Base-by-base conservation (phyloP, 176 grass and related monocot genomes). In the maize (Zea mays) region DNA sequence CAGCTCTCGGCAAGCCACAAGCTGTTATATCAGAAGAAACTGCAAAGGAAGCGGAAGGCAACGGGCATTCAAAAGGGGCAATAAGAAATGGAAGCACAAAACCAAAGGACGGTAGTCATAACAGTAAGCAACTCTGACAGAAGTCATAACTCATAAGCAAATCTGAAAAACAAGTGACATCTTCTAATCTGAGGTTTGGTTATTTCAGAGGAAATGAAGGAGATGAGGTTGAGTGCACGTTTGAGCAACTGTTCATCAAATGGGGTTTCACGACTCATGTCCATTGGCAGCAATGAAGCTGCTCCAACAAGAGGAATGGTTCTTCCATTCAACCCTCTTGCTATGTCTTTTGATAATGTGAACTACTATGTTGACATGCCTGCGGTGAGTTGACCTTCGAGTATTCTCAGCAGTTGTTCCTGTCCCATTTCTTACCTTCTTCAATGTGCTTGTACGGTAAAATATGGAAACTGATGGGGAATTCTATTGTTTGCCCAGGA, bases 361-460 rank as follows among this genome's bases (percentile, higher is more conserved):
- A 93, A 87, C 81, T 99, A 99, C 84, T 99, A 76, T 83, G 96
- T 99, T 0, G 92, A 99, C 79, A 99, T 99, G 96, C 96, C 96
- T 74, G 78, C 85, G 17, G 92, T 99, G 68, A 89, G 90, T 84
- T 82, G 58, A 79, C 73, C 76, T 76, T 62, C 16, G 50, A 69
- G 13, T 62, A 80, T 70, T 85, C 58, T 51, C 51, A 15, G 5
- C 50, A 73, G 65, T 67, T 82, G 71, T n/a, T 36, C 55, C 2
- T 80, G 57, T 88, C 61, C 46, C 52, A 43, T 55, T 67, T 68
- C n/a, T 77, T 68, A 43, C 63, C 71, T 63, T 73, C 15, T 21
- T 75, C 16, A 51, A 74, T 84, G 55, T 56, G 47, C 67, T 43
- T 35, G 41, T 40, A 61, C 36, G 17, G 45, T 33, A 7, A 45